phyloP scores from a whole-genome alignment of 139 green algal genomes.

The Tetradesmus obliquus region DNA sequence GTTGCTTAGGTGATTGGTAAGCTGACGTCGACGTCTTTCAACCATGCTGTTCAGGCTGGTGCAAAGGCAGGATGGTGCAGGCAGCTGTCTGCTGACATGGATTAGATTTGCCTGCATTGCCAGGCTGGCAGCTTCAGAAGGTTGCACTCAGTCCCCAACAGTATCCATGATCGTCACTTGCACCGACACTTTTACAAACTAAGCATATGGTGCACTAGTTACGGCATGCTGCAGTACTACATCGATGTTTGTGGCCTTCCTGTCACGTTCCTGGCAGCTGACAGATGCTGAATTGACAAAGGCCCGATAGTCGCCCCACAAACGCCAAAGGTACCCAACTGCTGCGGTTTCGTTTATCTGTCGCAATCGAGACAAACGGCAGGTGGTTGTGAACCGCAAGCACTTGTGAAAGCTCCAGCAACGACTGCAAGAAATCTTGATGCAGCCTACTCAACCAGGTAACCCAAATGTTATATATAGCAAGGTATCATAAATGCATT shows the following conservation, averaged over 20 bases:
- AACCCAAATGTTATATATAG: no score
- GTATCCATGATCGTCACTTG: no score
- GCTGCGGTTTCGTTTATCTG: no score
- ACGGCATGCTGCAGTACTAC: neutral
- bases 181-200: no score
- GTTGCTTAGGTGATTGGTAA: neutral
- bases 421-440: neutral
- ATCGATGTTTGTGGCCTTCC: neutral
- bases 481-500: no score
- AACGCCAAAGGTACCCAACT: neutral
- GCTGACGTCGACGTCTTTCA: neutral
- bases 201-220: no score
- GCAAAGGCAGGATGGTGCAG: neutral
- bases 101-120: no score
- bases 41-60: no score
- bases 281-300: neutral
- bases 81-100: neutral
- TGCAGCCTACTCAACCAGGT: neutral
- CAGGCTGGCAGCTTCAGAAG: no score
- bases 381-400: neutral
- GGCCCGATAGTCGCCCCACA: neutral
- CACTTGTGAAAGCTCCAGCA: neutral
- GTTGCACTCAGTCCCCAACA: no score
- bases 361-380: no score
- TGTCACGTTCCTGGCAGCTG: neutral